Evolutionary conservation across 352 stramenopile species (phyloP), one percentile per base, ranked within the genome.

Genomic region (Pythium angustatum): DNA sequence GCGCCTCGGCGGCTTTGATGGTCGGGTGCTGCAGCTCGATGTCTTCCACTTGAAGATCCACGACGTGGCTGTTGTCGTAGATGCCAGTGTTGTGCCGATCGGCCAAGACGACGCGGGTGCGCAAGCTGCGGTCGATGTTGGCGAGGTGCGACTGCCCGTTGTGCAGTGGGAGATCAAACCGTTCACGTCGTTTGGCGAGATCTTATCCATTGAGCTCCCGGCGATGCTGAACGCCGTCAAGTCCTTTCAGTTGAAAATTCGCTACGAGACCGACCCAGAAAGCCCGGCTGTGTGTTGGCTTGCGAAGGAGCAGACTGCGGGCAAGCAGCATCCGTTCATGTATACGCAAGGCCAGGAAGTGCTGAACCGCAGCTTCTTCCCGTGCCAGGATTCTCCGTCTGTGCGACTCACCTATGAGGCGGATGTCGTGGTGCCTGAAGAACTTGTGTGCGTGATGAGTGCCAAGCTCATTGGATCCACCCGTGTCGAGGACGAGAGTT

Each of bases 341-440:
- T 96, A 93, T 72, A 94, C 87, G 5, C 85, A 94, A 66, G 89
- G 86, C 24, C 84, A 96, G 54, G 85, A 91, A 59, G 87, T 94
- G 69, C 81, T 93, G 31, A 93, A 92, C 59, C 86, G 85, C 58
- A 90, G 83, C 72, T 79, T 94, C 55, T 89, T 94, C 41, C 85
- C 87, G 34, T 96, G 84, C 30, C 85, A 98, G 66, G 98, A 99
- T 85, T 91, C 88, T 34, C 96, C 95, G 7, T 96, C 81, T 7
- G 91, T 98, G 31, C 98, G 98, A 58, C 82, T 98, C 58, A 98
- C 97, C 26, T 99, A 98, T 75, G 85, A 88, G 14, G 94, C 96
- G 2, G 83, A 75, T 19, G 87, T 99, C n/a, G 76, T 79, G 14
- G 96, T 98, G 22, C 96, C 97, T 0, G 59, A 79, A 11, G 97